Base-by-base conservation (phyloP, 768 basidiomycete genomes). In the Lactarius evosmus region DNA sequence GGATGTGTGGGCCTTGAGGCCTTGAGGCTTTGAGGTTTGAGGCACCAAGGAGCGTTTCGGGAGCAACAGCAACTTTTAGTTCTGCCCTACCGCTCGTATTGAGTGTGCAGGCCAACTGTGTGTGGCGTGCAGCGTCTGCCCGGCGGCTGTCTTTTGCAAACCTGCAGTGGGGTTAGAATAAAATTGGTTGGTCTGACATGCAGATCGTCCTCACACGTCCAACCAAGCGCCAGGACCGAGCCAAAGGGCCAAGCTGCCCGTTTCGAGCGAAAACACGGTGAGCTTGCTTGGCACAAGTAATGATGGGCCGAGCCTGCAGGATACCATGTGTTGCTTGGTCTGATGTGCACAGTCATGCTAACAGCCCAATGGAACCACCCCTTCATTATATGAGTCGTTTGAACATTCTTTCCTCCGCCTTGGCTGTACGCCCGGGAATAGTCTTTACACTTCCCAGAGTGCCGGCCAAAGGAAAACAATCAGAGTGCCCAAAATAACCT, bases 301-400 rank as follows among this genome's bases (percentile, higher is more conserved):
- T 53, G 27, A 53, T 51, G n/a, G 59, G 22, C 19, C 17, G 9
- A 14, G 19, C 63, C 63, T 65, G 63, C 63, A 61, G 63, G 63
- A 33, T 22, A 34, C 46, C 63, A 65, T 65, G 63, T 27, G 59
- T 65, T 34, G 34, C 32, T 33, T 58, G 27, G 36, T 46, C 58
- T 58, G 52, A 46, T 52, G 44, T 32, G 22, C 52, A 29, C 52
- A 53, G 32, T 49, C 25, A 38, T 8, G 14, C 19, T 30, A 55
- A 36, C 29, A 30, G 17, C 52, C 27, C 30, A 52, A 51, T 44
- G 40, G 41, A 12, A 33, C 4, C 36, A 14, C 22, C 9, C 40
- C 19, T 25, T 44, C 58, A 30, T 64, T 54, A 41, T 11, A 60
- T n/a, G 57, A 46, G 46, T 6, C 34, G 25, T n/a, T 53, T 52